phyloP scores from a whole-genome alignment of 495 filamentous ascomycete genomes.

The Penicillium verhagenii region DNA sequence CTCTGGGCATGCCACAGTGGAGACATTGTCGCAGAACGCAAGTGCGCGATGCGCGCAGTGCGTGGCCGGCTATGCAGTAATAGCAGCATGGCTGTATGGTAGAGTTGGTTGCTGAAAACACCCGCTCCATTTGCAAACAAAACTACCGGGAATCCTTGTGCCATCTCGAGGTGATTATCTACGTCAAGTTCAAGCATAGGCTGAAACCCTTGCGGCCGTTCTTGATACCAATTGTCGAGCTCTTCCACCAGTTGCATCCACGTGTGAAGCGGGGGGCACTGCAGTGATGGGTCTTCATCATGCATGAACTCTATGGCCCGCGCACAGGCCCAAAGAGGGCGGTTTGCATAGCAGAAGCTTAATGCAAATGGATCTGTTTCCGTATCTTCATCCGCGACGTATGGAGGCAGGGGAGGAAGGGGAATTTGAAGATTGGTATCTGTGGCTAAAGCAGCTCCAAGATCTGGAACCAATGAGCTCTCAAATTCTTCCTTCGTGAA shows the following conservation, averaged over 20 bases:
- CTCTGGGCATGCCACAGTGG: constrained; percentile 39
- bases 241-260: constrained; percentile 32
- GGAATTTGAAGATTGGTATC: constrained; percentile 21
- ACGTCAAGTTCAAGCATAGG: constrained; percentile 31
- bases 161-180: constrained; percentile 14
- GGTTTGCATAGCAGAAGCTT: constrained; percentile 24
- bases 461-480: constrained; percentile 15
- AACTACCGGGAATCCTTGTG: constrained; percentile 34
- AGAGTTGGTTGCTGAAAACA: constrained; percentile 39
- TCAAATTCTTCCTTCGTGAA: neutral
- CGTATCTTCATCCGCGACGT: constrained; percentile 9
- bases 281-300: constrained; percentile 20
- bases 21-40: constrained; percentile 23
- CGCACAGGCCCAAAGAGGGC: constrained; percentile 32
- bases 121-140: constrained; percentile 42
- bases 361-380: constrained; percentile 20
- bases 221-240: constrained; percentile 33
- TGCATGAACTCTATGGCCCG: constrained; percentile 23
- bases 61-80: constrained; percentile 39
- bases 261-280: constrained; percentile 8
- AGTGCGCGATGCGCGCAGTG: constrained; percentile 20
- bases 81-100: constrained; percentile 43
- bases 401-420: constrained; percentile 23
- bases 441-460: constrained; percentile 28
- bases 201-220: constrained; percentile 34